Evolutionary conservation across 805 yeast genomes (phyloP).

Genomic region (Candida railenensis): DNA sequence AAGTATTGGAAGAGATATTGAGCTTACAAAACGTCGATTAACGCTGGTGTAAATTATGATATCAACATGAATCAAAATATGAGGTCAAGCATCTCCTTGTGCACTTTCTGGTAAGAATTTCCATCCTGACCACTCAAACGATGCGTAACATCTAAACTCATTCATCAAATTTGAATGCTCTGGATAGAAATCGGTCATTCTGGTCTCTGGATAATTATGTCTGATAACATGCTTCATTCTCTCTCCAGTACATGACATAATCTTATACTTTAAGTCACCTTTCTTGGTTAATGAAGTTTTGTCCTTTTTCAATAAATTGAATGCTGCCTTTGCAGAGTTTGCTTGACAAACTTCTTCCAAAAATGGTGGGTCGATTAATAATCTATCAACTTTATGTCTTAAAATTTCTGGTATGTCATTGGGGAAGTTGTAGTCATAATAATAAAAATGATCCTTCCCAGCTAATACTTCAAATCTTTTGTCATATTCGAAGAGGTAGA

Average conservation of each 20-base stretch:
- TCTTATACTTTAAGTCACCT: conserved; percentile 45
- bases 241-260: conserved; percentile 87
- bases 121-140: conserved; percentile 72
- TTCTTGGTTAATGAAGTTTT: conserved; percentile 31
- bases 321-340: conserved; percentile 55
- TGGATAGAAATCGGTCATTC: conserved; percentile 68
- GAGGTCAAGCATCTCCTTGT: conserved; percentile 1
- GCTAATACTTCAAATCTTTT: conserved; percentile 72
- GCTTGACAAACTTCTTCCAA: conserved; percentile 78
- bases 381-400: conserved; percentile 62
- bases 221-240: conserved; percentile 70
- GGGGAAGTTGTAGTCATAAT: conserved; percentile 77
- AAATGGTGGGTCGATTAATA: conserved; percentile 87
- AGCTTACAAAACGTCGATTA: too few species aligned
- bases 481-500: conserved; percentile 78
- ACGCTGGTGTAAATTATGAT: too few species aligned
- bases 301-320: conserved; percentile 49
- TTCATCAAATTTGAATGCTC: conserved; percentile 81
- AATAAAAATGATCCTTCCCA: conserved; percentile 62
- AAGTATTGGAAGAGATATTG: too few species aligned
- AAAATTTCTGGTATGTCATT: conserved; percentile 55
- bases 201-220: conserved; percentile 61
- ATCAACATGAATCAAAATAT: too few species aligned
- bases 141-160: conserved; percentile 84
- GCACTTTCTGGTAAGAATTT: conserved; percentile 29